phyloP scores from a whole-genome alignment of 2,329 filamentous ascomycete species.

The Neodidymelliopsis sp. region DNA sequence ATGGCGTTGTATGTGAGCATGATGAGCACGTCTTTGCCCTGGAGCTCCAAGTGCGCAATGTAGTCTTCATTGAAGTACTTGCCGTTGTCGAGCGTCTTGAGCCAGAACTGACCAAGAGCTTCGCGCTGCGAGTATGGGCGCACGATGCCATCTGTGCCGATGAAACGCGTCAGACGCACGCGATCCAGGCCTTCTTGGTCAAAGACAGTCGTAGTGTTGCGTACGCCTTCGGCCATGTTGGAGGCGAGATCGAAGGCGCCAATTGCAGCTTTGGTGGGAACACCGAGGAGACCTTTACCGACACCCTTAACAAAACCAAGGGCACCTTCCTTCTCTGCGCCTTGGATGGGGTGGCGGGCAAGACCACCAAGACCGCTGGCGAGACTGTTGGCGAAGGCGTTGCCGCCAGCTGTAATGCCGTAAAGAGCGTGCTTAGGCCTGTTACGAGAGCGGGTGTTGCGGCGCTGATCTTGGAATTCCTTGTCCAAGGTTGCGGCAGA shows the following conservation, averaged over 20 bases:
- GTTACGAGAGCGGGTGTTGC: slow-evolving; percentile 92
- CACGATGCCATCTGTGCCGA: slow-evolving; percentile 90
- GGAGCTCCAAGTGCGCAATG: slow-evolving; percentile 93
- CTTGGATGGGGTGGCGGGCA: slow-evolving; percentile 91
- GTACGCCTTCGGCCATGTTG: slow-evolving; percentile 95
- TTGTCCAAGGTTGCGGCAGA: slow-evolving; percentile 96
- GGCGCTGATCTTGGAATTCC: slow-evolving; percentile 94
- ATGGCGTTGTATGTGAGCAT: slow-evolving; percentile 70
- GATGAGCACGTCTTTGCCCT: slow-evolving; percentile 87
- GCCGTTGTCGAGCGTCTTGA: slow-evolving; percentile 97
- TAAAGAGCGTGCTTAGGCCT: slow-evolving; percentile 96
- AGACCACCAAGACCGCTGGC: slow-evolving; percentile 94
- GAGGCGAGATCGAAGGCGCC: slow-evolving; percentile 96
- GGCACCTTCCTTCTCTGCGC: slow-evolving; percentile 93
- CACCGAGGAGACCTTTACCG: slow-evolving; percentile 89
- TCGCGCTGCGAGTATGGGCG: slow-evolving; percentile 94
- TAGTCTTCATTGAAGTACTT: slow-evolving; percentile 98
- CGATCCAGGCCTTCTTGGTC: slow-evolving; percentile 94
- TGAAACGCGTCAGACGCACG: slow-evolving; percentile 90
- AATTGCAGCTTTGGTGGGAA: slow-evolving; percentile 97
- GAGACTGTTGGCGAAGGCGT: slow-evolving; percentile 90
- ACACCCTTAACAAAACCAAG: slow-evolving; percentile 97
- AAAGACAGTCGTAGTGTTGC: slow-evolving; percentile 98
- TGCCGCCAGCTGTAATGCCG: slow-evolving; percentile 92
- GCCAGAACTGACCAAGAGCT: slow-evolving; percentile 96